A percentile compares a stretch with the other conserved stretches of the same genome.
Evolutionary conservation across 2,329 filamentous ascomycete genomes (phyloP).

Genomic region (Helotiales sp.): DNA sequence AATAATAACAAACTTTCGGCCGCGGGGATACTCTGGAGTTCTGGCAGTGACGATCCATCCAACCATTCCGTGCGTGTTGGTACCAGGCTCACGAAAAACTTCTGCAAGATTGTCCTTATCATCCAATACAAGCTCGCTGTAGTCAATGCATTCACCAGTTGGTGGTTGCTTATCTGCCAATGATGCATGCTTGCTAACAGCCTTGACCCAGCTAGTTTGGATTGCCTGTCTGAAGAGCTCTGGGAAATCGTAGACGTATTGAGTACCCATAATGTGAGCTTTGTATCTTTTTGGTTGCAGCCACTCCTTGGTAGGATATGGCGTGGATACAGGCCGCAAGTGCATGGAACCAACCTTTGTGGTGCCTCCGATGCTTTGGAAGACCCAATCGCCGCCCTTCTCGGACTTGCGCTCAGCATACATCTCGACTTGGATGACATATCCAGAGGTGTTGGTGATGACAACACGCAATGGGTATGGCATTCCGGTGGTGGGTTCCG

Average conservation of each 20-base stretch:
- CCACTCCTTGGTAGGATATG: conserved; percentile 98
- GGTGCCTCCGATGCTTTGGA: conserved; percentile 95
- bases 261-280: conserved; percentile 98
- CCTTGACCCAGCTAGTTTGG: conserved; percentile 89
- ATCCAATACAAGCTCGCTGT: conserved; percentile 92
- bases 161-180: conserved; percentile 82
- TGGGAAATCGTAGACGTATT: conserved; percentile 99
- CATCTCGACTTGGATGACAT: conserved; percentile 96
- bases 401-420: conserved; percentile 98
- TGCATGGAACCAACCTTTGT: conserved; percentile 97
- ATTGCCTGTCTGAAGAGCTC: conserved; percentile 98
- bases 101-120: conserved; percentile 91
- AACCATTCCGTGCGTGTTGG: conserved; percentile 97
- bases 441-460: conserved; percentile 97
- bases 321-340: conserved; percentile 84
- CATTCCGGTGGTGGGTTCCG: conserved; percentile 80
- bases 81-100: conserved; percentile 92
- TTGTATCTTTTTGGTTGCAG: conserved; percentile 99
- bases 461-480: conserved; percentile 93
- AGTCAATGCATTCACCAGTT: conserved; percentile 89
- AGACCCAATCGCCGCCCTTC: conserved; percentile 92
- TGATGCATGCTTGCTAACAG: conserved; percentile 72
- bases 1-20: conserved; percentile 91
- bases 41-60: conserved; percentile 95
- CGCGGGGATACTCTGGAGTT: conserved; percentile 93